Base-by-base conservation (phyloP, 306 rosid species). In the Luffa aegyptiaca region DNA sequence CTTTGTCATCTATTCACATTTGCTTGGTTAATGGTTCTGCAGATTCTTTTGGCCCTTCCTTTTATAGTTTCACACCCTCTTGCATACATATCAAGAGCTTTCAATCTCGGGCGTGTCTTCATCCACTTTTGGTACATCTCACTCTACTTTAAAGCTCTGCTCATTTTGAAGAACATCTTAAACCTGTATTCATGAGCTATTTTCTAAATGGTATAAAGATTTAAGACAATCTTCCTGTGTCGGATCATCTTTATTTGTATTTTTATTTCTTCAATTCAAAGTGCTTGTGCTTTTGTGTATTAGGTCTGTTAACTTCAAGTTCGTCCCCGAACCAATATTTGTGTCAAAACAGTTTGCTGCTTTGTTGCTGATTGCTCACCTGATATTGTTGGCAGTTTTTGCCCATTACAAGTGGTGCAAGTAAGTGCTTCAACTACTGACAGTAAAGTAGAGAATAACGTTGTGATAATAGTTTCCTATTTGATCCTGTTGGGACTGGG, bases 221-320 rank as follows among this genome's bases (percentile, higher is more conserved):
- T 14, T 44, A 6, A 73, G 61, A 73, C 61, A 26, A 49, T 36
- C 61, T 73, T 66, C 39, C 13, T 31, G 44, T 9, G 44, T 74
- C 16, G 16, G 33, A 74, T 74, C 2, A 2, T 31, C 44, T 33
- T 49, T 51, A 51, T 51, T 20, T 48, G 12, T 72, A 44, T 44
- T 26, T 11, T 6, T 12, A 51, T 16, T 74, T 52, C 80, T 69
- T 20, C 36, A 41, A 46, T 46, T 78, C 53, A 33, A 62, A 83
- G 65, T 90, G 81, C 63, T 71, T 81, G 53, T 61, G n/a, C 52
- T 82, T 66, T 45, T 55, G 81, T 86, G 85, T 84, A 45, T 79
- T 87, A 95, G 98, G 99, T 96, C 97, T 62, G 93, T 93, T 76
- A 96, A 96, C 90, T 90, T 96, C 90, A 96, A 93, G 89, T 96